Percentiles rank a stretch among this genome's conserved stretches.
Conservation (phyloP, 2,329 filamentous ascomycete genomes). For the Phaeosphaeria sp. region DNA sequence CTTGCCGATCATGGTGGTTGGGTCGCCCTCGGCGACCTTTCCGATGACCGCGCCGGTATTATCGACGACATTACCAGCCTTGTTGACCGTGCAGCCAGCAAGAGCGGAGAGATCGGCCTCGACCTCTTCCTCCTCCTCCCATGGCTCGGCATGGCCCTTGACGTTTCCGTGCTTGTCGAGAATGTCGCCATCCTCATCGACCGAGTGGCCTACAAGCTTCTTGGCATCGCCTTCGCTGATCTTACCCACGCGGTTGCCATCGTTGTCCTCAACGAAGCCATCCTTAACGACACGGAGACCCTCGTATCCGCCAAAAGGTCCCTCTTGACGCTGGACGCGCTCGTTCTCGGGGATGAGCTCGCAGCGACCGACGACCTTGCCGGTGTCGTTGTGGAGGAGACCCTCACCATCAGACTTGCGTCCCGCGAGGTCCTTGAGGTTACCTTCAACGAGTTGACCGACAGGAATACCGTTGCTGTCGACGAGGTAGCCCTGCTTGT, state of each 20-base stretch:
- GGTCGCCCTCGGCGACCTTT: constrained; percentile 64
- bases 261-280: constrained; percentile 75
- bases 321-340: constrained; percentile 64
- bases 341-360: constrained; percentile 65
- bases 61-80: constrained; percentile 68
- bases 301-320: constrained; percentile 71
- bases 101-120: constrained; percentile 65
- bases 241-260: constrained; percentile 78
- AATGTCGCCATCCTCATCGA: constrained; percentile 84
- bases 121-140: constrained; percentile 57
- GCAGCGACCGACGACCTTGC: constrained; percentile 64
- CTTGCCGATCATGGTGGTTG: constrained; percentile 63
- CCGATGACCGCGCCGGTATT: constrained; percentile 65
- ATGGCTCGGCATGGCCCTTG: constrained; percentile 66
- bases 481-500: constrained; percentile 67
- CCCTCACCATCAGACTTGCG: constrained; percentile 63
- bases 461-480: constrained; percentile 61
- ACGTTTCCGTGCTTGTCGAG: constrained; percentile 75
- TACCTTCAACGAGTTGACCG: constrained; percentile 63
- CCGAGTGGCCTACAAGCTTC: constrained; percentile 72
- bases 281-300: constrained; percentile 73
- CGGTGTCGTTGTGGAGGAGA: constrained; percentile 62
- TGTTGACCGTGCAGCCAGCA: constrained; percentile 69
- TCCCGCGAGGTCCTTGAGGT: constrained; percentile 62
- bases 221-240: constrained; percentile 75